phyloP scores from a whole-genome alignment of 1,139 yeast species.

The Candida tunisiensis region DNA sequence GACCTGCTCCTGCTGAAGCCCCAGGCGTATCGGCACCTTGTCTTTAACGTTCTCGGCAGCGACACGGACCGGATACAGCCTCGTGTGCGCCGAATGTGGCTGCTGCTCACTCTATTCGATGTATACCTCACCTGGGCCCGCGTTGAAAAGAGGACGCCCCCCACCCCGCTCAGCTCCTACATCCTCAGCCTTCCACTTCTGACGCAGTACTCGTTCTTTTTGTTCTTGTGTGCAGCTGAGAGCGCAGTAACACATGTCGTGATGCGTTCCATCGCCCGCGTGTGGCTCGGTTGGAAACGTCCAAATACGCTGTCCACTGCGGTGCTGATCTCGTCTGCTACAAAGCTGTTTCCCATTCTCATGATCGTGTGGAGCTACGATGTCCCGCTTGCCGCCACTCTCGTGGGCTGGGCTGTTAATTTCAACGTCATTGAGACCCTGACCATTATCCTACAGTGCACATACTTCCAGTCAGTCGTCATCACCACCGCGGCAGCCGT shows the following conservation, averaged over 20 bases:
- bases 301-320: slow-evolving; percentile 39
- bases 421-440: slow-evolving; percentile 53
- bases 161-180: slow-evolving; percentile 3
- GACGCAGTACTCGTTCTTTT: slow-evolving; percentile 51
- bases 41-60: slow-evolving; percentile 47
- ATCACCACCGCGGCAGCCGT: slow-evolving; percentile 13
- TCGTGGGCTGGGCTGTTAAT: slow-evolving; percentile 45
- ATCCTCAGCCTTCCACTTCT: slow-evolving; percentile 31
- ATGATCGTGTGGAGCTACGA: slow-evolving; percentile 97
- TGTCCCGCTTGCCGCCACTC: slow-evolving; percentile 42
- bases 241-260: slow-evolving; percentile 35
- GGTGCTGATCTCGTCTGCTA: slow-evolving; percentile 55
- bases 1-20: slow-evolving; percentile 73
- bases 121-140: slow-evolving; percentile 88
- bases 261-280: slow-evolving; percentile 26
- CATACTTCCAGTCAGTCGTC: slow-evolving; percentile 21
- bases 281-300: slow-evolving; percentile 27
- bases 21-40: slow-evolving; percentile 80
- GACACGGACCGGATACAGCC: slow-evolving; percentile 2
- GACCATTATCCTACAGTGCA: slow-evolving; percentile 31
- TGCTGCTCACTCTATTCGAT: slow-evolving; percentile 64
- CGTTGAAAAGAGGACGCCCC: slow-evolving; percentile 38
- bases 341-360: slow-evolving; percentile 76
- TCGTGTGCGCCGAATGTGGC: slow-evolving; percentile 30
- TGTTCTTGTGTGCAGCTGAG: slow-evolving; percentile 44